Conservation (phyloP, 1,139 yeast genomes). For the Blastobotrys petasosporus region DNA sequence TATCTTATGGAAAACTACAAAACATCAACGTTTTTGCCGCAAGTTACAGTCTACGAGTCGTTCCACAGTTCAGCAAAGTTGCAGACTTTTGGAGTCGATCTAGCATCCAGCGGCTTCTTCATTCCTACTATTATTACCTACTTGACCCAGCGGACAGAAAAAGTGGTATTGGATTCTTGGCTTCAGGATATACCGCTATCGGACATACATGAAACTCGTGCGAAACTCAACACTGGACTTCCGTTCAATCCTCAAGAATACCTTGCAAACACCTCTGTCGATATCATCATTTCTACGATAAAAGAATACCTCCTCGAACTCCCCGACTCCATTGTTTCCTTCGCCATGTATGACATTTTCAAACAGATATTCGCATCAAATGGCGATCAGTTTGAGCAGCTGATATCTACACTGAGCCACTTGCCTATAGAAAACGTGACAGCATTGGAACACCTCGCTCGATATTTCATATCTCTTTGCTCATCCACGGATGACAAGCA, state of each 20-base stretch:
- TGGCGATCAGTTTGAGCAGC: conserved; percentile 8
- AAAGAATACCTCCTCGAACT: conserved; percentile 72
- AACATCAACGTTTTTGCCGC: conserved; percentile 69
- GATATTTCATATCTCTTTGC: conserved; percentile 15
- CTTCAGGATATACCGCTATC: conserved; percentile 49
- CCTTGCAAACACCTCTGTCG: conserved; percentile 37
- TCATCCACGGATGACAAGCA: too few species aligned
- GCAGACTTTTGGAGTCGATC: conserved; percentile 79
- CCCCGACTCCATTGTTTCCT: conserved; percentile 73
- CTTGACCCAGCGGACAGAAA: conserved; percentile 51
- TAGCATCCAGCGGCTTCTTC: conserved; percentile 59
- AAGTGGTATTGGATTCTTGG: conserved; percentile 44
- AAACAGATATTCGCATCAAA: conserved; percentile 46
- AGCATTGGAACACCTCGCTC: conserved; percentile 14
- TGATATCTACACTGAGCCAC: conserved; percentile 18
- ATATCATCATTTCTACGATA: conserved; percentile 59
- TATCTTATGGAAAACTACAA: conserved; percentile 54
- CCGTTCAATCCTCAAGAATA: conserved; percentile 31
- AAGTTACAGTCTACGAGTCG: conserved; percentile 63
- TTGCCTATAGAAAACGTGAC: conserved; percentile 16
- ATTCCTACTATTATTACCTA: conserved; percentile 58
- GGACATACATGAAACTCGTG: conserved; percentile 60
- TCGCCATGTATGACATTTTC: conserved; percentile 59
- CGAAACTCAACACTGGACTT: conserved; percentile 48
- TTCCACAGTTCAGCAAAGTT: conserved; percentile 50